Percentiles rank a stretch among this genome's conserved stretches.
Conservation (phyloP, 352 stramenopile species). For the Pythium sukuiense region DNA sequence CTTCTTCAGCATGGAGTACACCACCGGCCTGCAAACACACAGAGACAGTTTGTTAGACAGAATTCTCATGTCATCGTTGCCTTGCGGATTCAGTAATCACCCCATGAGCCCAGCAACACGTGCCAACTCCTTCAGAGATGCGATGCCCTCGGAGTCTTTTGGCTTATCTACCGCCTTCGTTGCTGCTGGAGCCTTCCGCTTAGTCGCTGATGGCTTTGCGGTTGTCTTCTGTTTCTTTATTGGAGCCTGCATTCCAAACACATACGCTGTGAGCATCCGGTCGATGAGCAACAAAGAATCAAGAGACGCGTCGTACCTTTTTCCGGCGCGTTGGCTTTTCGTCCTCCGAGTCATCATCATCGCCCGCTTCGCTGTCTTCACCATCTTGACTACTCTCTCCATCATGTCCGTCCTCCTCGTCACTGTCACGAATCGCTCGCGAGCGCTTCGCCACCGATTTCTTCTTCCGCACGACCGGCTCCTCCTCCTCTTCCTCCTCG, state of each 20-base stretch:
- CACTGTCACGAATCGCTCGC: conserved; percentile 31
- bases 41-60: not conserved
- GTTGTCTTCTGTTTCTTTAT: conserved; percentile 14
- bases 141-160: conserved; percentile 45
- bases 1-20: conserved; percentile 65
- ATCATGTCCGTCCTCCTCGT: conserved; percentile 30
- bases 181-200: conserved; percentile 15
- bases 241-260: not conserved
- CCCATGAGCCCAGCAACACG: conserved; percentile 63
- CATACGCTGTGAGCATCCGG: not conserved
- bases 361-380: conserved; percentile 4
- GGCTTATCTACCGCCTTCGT: conserved; percentile 14
- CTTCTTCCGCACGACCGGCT: conserved; percentile 5
- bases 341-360: conserved; percentile 14
- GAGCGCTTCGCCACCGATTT: conserved; percentile 14
- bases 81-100: conserved; percentile 29
- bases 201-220: conserved; percentile 5
- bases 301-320: conserved; percentile 10
- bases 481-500: conserved; percentile 20
- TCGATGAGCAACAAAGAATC: not conserved
- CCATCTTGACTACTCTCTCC: conserved; percentile 30
- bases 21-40: conserved; percentile 39
- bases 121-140: conserved; percentile 68
- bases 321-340: conserved; percentile 19
- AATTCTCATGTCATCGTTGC: too few relatives aligned